A percentile compares a stretch with the other conserved stretches of the same genome.
phyloP scores from a whole-genome alignment of 805 yeast species.

The Tetrapisispora namnaoensis region DNA sequence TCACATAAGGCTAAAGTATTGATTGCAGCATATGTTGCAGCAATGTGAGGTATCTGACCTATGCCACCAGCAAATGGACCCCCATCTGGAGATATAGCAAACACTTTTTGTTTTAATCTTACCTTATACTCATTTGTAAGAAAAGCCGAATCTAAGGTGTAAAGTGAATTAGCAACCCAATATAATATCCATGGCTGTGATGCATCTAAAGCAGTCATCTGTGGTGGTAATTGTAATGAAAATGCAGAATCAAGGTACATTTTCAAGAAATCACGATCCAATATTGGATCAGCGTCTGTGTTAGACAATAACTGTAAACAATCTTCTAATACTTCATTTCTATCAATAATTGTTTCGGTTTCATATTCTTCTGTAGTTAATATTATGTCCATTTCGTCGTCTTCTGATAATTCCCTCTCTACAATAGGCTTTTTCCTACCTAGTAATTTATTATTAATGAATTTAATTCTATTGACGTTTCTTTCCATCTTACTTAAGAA shows the following conservation, averaged over 20 bases:
- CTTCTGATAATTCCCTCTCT: conserved; percentile 8
- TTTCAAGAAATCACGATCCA: conserved; percentile 32
- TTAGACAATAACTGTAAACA: conserved; percentile 11
- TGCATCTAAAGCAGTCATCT: conserved; percentile 59
- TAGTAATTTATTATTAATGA: conserved; percentile 11
- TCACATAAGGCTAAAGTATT: conserved; percentile 48
- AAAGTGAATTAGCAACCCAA: conserved; percentile 61
- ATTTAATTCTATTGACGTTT: conserved; percentile 4
- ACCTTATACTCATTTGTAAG: conserved; percentile 20
- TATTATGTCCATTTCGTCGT: conserved; percentile 10
- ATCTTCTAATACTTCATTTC: conserved; percentile 16
- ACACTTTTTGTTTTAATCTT: conserved; percentile 25
- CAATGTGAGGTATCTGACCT: conserved; percentile 75
- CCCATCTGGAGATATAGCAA: conserved; percentile 22
- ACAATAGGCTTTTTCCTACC: conserved; percentile 17
- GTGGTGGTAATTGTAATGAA: conserved; percentile 38
- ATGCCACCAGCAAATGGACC: conserved; percentile 86
- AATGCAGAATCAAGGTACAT: conserved; percentile 36
- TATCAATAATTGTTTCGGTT: conserved; percentile 24
- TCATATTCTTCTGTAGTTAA: conserved; percentile 16
- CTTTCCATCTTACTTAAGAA: neutral
- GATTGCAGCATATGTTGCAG: conserved; percentile 73
- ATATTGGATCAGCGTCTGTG: conserved; percentile 2
- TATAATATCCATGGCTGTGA: conserved; percentile 87
- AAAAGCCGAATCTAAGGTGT: conserved; percentile 31